These are phyloP conservation scores for Populus alba DNA, from an alignment of 345 rosid genomes.

Conservation along the genomic window DNA sequence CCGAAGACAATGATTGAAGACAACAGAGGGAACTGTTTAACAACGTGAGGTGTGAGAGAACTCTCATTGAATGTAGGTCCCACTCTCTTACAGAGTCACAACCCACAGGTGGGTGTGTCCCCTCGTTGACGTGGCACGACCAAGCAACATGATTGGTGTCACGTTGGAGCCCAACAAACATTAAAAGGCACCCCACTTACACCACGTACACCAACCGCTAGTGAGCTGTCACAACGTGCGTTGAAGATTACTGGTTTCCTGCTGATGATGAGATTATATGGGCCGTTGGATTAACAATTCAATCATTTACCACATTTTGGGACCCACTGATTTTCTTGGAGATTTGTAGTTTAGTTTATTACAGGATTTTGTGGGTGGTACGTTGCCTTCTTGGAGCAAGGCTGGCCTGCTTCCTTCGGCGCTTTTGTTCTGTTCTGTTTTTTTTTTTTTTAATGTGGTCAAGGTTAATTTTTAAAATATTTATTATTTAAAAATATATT, in stretches of 20 bases:
- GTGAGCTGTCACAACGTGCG: conserved; percentile 63
- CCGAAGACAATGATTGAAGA: conserved; percentile 43
- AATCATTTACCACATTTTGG: conserved; percentile 18
- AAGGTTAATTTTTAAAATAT: too few relatives aligned
- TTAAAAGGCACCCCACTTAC: conserved; percentile 9
- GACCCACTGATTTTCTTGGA: conserved; percentile 1
- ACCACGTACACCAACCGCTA: conserved; percentile 42
- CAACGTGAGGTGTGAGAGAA: conserved; percentile 47
- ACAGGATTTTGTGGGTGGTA: conserved; percentile 36
- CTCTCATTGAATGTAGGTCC: conserved; percentile 17
- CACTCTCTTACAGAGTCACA: conserved; percentile 13
- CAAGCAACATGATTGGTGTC: conserved; percentile 59
- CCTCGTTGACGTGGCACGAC: conserved; percentile 49
- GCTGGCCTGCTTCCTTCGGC: conserved; percentile 10
- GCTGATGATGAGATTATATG: conserved; percentile 6
- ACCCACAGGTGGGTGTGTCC: conserved; percentile 17
- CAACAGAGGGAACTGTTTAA: conserved; percentile 37
- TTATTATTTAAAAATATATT: too few relatives aligned
- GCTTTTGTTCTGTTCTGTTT: too few relatives aligned
- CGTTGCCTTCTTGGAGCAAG: conserved; percentile 37
- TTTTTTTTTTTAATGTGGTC: too few relatives aligned
- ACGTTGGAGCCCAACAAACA: conserved; percentile 15
- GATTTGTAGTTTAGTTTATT: neutral
- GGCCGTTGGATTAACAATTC: conserved; percentile 38
- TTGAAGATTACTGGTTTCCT: neutral